These are phyloP conservation scores for Fusarium sp. DNA, from an alignment of 2,329 filamentous ascomycete species.

Conservation along the genomic window DNA sequence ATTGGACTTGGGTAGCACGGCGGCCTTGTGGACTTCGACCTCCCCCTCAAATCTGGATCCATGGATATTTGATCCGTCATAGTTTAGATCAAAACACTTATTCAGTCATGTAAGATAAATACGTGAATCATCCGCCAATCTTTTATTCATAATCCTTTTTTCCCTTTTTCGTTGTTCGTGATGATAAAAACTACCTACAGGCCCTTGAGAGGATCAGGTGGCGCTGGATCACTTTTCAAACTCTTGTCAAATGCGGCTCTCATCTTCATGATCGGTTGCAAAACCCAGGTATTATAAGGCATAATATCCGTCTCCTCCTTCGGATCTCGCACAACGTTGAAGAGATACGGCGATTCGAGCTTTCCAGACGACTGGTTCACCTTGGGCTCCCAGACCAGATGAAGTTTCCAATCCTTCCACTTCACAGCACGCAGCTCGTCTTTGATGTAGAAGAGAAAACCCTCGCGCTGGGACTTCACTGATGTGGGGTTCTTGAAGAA, in stretches of 20 bases:
- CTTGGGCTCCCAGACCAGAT: constrained; percentile 53
- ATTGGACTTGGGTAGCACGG: constrained; percentile 14
- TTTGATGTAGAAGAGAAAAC: constrained; percentile 54
- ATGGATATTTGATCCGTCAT: constrained; percentile 15
- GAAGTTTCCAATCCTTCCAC: constrained; percentile 55
- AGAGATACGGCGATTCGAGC: constrained; percentile 53
- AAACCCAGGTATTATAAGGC: constrained; percentile 52
- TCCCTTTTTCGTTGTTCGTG: no score
- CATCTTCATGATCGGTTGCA: constrained; percentile 51
- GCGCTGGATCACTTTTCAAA: constrained; percentile 49
- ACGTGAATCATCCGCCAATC: no score
- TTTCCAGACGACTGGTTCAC: constrained; percentile 51
- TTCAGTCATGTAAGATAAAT: no score
- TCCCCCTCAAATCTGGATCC: constrained; percentile 12
- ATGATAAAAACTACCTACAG: no score
- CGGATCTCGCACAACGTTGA: constrained; percentile 51
- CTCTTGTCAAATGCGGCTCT: constrained; percentile 48
- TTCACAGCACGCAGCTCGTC: constrained; percentile 53
- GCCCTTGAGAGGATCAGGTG: constrained; percentile 51
- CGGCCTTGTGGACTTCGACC: neutral
- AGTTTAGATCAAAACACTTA: neutral
- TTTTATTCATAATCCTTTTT: no score
- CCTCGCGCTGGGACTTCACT: constrained; percentile 38
- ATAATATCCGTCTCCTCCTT: constrained; percentile 53
- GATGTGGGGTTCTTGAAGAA: constrained; percentile 47